Percentiles rank a stretch among this genome's conserved stretches.
phyloP scores from a whole-genome alignment of 768 basidiomycete genomes.

The Leccinum fibrillosum region DNA sequence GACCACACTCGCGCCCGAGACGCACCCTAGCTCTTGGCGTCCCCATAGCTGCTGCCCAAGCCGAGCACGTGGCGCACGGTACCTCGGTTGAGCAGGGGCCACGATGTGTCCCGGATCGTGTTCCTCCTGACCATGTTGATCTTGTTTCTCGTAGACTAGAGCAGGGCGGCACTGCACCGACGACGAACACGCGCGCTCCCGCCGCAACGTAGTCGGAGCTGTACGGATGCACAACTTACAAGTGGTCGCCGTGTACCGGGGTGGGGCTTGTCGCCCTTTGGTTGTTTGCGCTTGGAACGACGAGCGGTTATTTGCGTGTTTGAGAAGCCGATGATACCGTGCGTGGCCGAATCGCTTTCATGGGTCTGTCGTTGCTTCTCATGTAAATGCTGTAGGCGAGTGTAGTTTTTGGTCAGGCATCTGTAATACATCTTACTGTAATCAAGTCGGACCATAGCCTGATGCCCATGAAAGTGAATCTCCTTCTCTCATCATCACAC shows the following conservation, averaged over 20 bases:
- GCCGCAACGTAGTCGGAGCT: conserved; percentile 9
- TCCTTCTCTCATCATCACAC: background rate
- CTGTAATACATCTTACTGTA: background rate
- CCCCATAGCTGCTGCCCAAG: conserved; percentile 36
- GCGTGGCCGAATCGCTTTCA: conserved; percentile 30
- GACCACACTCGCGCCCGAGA: conserved; percentile 45
- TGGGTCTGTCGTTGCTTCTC: background rate
- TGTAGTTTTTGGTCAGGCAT: background rate
- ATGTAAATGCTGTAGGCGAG: background rate
- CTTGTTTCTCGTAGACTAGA: conserved; percentile 43
- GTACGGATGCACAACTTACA: conserved; percentile 39
- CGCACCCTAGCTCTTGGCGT: background rate
- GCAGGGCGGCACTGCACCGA: conserved; percentile 41
- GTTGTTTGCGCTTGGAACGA: conserved; percentile 67
- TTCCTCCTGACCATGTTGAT: conserved; percentile 36
- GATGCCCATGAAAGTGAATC: background rate
- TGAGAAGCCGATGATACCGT: conserved; percentile 84
- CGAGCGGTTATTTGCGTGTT: conserved; percentile 64
- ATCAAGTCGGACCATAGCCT: background rate
- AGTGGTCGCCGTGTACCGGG: conserved; percentile 44
- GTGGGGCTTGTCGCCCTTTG: conserved; percentile 55
- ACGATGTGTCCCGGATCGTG: conserved; percentile 91
- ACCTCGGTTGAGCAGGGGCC: conserved; percentile 73
- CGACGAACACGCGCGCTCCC: conserved; percentile 34
- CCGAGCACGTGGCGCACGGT: conserved; percentile 39